Percentiles rank a stretch among this genome's conserved stretches.
Evolutionary conservation across 1,139 yeast species (phyloP).

Genomic region (Geotrichum macrosporum): DNA sequence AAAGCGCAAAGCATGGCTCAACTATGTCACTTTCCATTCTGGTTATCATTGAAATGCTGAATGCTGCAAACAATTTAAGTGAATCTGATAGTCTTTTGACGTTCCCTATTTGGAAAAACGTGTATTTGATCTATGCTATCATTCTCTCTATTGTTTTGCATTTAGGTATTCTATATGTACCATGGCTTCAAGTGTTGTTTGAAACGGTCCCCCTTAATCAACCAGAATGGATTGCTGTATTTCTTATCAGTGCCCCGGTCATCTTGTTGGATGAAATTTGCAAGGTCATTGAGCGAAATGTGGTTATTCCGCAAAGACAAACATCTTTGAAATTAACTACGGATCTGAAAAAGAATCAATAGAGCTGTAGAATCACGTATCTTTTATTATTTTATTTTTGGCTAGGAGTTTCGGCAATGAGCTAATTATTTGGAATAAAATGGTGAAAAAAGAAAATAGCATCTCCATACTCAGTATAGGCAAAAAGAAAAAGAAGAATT

Average conservation of each 20-base stretch:
- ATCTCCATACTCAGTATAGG: no score
- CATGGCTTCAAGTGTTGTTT: constrained; percentile 37
- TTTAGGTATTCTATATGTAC: constrained; percentile 37
- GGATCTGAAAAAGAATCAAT: not conserved
- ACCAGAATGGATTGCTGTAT: constrained; percentile 40
- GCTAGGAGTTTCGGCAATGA: no score
- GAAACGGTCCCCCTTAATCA: constrained; percentile 37
- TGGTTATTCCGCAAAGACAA: constrained; percentile 12
- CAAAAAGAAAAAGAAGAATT: no score
- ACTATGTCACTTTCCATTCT: constrained; percentile 42
- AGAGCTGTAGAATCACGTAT: no score
- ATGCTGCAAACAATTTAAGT: constrained; percentile 41
- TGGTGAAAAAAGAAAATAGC: no score
- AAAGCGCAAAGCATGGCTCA: constrained; percentile 35
- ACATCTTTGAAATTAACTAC: not conserved
- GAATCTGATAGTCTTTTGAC: constrained; percentile 41
- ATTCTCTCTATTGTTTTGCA: constrained; percentile 38
- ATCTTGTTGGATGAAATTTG: constrained; percentile 40
- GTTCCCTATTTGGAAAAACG: constrained; percentile 41
- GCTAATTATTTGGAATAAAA: no score
- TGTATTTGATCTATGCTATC: constrained; percentile 40
- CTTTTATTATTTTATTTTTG: no score
- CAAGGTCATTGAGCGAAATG: constrained; percentile 36
- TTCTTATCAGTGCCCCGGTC: constrained; percentile 39
- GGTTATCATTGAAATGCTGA: constrained; percentile 43